These are phyloP conservation scores for Eucalyptus decipiens DNA, from an alignment of 345 rosid genomes.

Conservation along the genomic window DNA sequence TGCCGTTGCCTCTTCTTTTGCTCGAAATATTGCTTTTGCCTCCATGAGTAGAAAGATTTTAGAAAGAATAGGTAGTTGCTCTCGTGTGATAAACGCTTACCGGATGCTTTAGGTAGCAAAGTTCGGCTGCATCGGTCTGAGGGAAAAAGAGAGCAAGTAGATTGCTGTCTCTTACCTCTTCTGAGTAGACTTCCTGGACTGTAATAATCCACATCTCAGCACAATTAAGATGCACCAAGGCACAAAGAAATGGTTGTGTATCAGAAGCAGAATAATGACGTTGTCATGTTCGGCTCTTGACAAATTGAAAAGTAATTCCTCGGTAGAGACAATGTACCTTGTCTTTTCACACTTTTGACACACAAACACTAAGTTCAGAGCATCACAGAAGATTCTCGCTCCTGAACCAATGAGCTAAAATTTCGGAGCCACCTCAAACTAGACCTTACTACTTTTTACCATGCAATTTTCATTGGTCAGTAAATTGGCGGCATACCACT, in stretches of 20 bases:
- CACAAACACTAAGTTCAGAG: neutral
- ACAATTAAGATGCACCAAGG: neutral
- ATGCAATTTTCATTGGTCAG: neutral
- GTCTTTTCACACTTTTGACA: neutral
- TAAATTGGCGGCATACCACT: neutral
- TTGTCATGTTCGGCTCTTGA: neutral
- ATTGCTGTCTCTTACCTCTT: conserved; percentile 21
- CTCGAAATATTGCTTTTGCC: conserved; percentile 90
- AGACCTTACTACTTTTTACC: neutral
- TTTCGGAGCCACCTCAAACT: neutral
- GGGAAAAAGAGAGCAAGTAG: neutral
- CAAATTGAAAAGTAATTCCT: neutral
- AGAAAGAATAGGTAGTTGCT: neutral
- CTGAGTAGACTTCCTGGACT: conserved; percentile 49
- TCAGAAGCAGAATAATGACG: neutral
- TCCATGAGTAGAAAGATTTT: conserved; percentile 1
- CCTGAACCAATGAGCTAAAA: neutral
- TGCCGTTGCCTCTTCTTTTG: conserved; percentile 59
- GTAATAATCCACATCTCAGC: neutral
- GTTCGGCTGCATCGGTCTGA: neutral
- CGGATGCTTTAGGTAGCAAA: neutral
- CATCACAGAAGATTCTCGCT: neutral
- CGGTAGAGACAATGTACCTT: neutral
- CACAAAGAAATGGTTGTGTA: neutral
- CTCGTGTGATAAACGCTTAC: neutral